These are phyloP conservation scores for Tylopilus vinaceipallidus DNA, from an alignment of 768 basidiomycete genomes.

Conservation along the genomic window DNA sequence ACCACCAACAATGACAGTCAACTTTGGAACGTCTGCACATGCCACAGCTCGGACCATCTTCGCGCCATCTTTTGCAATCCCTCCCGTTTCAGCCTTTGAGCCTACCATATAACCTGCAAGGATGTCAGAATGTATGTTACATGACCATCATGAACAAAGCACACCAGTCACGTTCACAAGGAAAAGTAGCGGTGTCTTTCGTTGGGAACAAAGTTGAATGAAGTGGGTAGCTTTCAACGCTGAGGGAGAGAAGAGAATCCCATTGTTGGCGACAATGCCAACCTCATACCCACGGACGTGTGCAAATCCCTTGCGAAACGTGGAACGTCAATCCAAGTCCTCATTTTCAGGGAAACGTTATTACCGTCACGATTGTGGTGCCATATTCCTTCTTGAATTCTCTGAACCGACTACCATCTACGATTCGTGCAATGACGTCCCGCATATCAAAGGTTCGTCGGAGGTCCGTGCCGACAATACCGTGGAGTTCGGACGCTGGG, in stretches of 20 bases:
- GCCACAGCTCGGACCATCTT: constrained; percentile 98
- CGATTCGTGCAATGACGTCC: constrained; percentile 87
- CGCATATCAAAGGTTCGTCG: constrained; percentile 91
- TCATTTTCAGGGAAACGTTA: constrained; percentile 17
- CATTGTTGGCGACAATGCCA: constrained; percentile 92
- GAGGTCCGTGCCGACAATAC: constrained; percentile 88
- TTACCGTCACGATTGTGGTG: constrained; percentile 81
- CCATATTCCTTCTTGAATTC: constrained; percentile 98
- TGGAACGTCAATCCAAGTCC: constrained; percentile 4
- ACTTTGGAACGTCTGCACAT: constrained; percentile 90
- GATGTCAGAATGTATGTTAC: constrained; percentile 1
- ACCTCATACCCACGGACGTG: constrained; percentile 87
- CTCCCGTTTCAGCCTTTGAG: constrained; percentile 90
- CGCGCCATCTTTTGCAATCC: constrained; percentile 92
- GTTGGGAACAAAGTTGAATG: constrained; percentile 90
- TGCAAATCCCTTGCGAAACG: constrained; percentile 67
- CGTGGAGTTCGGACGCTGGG: constrained; percentile 78
- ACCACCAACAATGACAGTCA: constrained; percentile 90
- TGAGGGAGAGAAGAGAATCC: constrained; percentile 91
- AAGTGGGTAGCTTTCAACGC: constrained; percentile 95
- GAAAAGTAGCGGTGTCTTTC: constrained; percentile 86
- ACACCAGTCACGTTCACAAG: constrained; percentile 91
- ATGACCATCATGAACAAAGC: constrained; percentile 2
- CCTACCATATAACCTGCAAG: constrained; percentile 89
- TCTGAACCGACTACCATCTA: constrained; percentile 87